Evolutionary conservation across 1,284 basidiomycete genomes (phyloP).

Genomic region (Tilletia setariae): DNA sequence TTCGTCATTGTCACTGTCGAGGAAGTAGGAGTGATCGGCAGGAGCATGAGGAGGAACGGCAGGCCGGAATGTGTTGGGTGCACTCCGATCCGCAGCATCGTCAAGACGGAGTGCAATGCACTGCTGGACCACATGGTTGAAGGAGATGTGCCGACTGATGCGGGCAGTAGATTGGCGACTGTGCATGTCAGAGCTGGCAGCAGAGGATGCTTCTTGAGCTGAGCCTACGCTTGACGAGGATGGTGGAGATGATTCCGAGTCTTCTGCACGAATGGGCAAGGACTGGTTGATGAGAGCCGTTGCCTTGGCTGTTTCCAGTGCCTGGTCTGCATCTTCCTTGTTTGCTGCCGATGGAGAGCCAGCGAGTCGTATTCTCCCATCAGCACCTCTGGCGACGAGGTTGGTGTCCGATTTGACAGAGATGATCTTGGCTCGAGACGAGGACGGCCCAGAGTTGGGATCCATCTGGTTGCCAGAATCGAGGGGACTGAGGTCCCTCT

Average conservation of each 20-base stretch:
- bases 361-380: conserved; percentile 20
- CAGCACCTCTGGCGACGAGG: conserved; percentile 28
- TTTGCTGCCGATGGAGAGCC: neutral
- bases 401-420: conserved; percentile 42
- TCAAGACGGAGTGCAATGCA: conserved; percentile 73
- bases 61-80: neutral
- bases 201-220: neutral
- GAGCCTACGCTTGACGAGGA: neutral
- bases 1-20: conserved; percentile 33
- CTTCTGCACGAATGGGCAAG: neutral
- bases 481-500: conserved; percentile 52
- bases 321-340: neutral
- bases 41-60: neutral
- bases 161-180: neutral
- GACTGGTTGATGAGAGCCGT: neutral
- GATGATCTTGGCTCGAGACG: conserved; percentile 25
- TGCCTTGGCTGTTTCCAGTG: neutral
- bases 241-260: neutral
- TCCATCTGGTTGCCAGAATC: conserved; percentile 15
- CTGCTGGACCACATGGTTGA: conserved; percentile 98
- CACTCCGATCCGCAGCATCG: conserved; percentile 45
- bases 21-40: conserved; percentile 11
- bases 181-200: neutral
- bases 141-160: conserved; percentile 82
- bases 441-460: neutral